Evolutionary conservation across 148 eudicot species (phyloP).

Genomic region (Chenopodium berlandieri): DNA sequence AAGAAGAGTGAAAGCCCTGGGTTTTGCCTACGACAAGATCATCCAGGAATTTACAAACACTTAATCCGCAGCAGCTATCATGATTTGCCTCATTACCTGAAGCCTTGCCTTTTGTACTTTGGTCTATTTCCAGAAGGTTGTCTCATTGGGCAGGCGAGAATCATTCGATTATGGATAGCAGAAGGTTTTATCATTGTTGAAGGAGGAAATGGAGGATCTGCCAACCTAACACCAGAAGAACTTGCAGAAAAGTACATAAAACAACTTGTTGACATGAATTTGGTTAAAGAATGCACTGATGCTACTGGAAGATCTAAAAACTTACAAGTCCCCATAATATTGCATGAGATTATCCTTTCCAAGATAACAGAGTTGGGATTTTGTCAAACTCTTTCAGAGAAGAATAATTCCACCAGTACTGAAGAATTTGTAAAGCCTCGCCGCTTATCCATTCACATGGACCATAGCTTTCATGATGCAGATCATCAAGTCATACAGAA

Average conservation of each 20-base stretch:
- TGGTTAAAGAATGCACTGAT: slow-evolving; percentile 9
- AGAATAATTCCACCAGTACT: too few species aligned
- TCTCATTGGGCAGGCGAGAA: slow-evolving; percentile 8
- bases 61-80: slow-evolving; percentile 15
- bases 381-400: slow-evolving; percentile 8
- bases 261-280: slow-evolving; percentile 11
- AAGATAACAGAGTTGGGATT: slow-evolving; percentile 20
- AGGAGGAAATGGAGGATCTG: too few species aligned
- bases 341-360: slow-evolving; percentile 14
- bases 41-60: slow-evolving; percentile 1
- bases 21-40: background rate
- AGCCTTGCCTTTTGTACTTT: slow-evolving; percentile 32
- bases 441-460: too few species aligned
- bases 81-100: slow-evolving; percentile 21
- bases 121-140: slow-evolving; percentile 23
- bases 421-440: too few species aligned
- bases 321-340: slow-evolving; percentile 3
- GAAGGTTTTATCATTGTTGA: slow-evolving; percentile 18
- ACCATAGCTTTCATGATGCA: too few species aligned
- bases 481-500: too few species aligned
- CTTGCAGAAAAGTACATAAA: slow-evolving; percentile 17
- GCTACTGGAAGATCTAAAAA: slow-evolving; percentile 1
- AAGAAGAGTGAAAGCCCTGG: slow-evolving; percentile 26
- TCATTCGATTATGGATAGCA: slow-evolving; percentile 29
- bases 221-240: slow-evolving; percentile 10